A percentile compares a stretch with the other conserved stretches of the same genome.
These are phyloP conservation scores for Termitomyces bulborhizus DNA, from an alignment of 768 basidiomycete genomes.

Conservation along the genomic window DNA sequence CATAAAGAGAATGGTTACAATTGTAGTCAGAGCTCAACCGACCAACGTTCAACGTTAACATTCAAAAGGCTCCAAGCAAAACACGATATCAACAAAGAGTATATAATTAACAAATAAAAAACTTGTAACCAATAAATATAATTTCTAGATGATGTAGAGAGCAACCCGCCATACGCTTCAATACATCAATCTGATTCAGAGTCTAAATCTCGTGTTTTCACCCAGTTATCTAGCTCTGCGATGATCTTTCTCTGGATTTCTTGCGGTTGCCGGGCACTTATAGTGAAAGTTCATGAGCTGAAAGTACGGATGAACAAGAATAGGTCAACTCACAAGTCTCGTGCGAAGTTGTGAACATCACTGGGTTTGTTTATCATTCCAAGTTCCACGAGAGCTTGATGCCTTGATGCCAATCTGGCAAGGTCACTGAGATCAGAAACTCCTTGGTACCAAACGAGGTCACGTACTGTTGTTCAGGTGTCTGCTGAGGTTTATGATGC, in stretches of 20 bases:
- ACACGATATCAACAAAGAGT: background rate
- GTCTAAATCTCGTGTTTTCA: constrained; percentile 11
- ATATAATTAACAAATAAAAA: background rate
- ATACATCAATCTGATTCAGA: constrained; percentile 6
- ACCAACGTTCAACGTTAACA: background rate
- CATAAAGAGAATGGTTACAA: background rate
- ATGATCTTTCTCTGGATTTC: constrained; percentile 39
- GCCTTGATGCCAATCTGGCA: constrained; percentile 45
- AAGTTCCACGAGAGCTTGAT: constrained; percentile 55
- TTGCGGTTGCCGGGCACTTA: constrained; percentile 32
- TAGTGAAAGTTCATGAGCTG: background rate
- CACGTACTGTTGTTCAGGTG: constrained; percentile 45
- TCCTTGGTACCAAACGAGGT: constrained; percentile 1
- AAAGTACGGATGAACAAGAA: background rate
- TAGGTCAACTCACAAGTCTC: constrained; percentile 49
- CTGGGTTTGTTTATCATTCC: constrained; percentile 49
- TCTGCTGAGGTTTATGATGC: constrained; percentile 45
- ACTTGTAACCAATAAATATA: too few relatives aligned
- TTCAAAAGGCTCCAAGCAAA: background rate
- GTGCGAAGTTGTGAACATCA: constrained; percentile 54
- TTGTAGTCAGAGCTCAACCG: background rate
- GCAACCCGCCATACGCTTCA: background rate
- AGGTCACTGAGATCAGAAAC: background rate
- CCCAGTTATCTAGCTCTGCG: constrained; percentile 32
- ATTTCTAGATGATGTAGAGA: background rate